Percentiles rank a stretch among this genome's conserved stretches.
phyloP scores from a whole-genome alignment of 805 yeast genomes.

The Spathaspora boniae region DNA sequence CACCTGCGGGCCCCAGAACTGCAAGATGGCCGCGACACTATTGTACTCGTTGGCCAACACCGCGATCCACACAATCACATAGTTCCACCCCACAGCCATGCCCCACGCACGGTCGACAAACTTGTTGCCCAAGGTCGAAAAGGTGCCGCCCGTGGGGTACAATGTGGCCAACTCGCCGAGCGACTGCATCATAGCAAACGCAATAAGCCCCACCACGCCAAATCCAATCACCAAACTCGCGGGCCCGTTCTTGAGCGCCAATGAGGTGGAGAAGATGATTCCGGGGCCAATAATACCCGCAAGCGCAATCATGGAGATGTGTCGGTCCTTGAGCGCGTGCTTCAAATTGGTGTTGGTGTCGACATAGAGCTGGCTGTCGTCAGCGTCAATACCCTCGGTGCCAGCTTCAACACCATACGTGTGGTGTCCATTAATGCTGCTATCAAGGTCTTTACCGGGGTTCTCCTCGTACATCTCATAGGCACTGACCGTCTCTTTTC shows the following conservation, averaged over 20 bases:
- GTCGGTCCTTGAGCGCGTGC: slow-evolving; percentile 48
- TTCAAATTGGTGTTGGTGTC: slow-evolving; percentile 35
- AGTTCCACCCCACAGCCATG: slow-evolving; percentile 51
- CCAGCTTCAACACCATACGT: too few relatives aligned
- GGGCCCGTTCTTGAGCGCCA: slow-evolving; percentile 48
- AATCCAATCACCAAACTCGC: slow-evolving; percentile 52
- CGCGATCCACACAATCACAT: slow-evolving; percentile 55
- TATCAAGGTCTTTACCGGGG: too few relatives aligned
- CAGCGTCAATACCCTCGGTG: too few relatives aligned
- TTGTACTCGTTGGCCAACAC: slow-evolving; percentile 55
- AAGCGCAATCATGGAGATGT: slow-evolving; percentile 47
- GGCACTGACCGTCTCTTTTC: too few relatives aligned
- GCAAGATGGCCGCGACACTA: slow-evolving; percentile 47
- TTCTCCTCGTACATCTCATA: too few relatives aligned
- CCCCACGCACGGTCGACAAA: slow-evolving; percentile 56
- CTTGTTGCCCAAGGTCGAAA: slow-evolving; percentile 49
- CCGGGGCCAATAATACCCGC: slow-evolving; percentile 66
- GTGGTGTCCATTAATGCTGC: too few relatives aligned
- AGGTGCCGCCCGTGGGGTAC: slow-evolving; percentile 50
- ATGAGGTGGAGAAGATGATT: slow-evolving; percentile 50
- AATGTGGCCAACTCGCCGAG: slow-evolving; percentile 55
- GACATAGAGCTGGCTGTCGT: too few relatives aligned
- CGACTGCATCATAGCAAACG: slow-evolving; percentile 51
- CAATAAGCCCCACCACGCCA: slow-evolving; percentile 49
- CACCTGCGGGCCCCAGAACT: slow-evolving; percentile 47